Conservation (phyloP, 2,329 filamentous ascomycete species). For the Paecilomyces variotii region DNA sequence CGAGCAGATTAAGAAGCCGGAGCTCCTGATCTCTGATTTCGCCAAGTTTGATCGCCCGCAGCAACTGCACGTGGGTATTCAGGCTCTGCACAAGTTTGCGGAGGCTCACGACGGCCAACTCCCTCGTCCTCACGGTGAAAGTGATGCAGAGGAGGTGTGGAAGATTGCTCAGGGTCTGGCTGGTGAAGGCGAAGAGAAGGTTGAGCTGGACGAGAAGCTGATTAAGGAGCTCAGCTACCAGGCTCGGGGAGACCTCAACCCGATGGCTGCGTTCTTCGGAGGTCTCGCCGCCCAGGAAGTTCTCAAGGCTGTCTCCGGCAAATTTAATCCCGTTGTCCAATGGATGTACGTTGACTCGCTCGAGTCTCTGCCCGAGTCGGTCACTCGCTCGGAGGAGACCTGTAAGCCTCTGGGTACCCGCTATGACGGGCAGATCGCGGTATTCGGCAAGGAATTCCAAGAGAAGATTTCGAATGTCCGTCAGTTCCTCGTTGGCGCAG, state of each 20-base stretch:
- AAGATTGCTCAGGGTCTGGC: slow-evolving; percentile 68
- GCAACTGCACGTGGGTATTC: slow-evolving; percentile 85
- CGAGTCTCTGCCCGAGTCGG: slow-evolving; percentile 78
- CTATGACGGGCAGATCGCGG: slow-evolving; percentile 95
- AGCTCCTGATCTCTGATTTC: slow-evolving; percentile 87
- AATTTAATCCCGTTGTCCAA: slow-evolving; percentile 92
- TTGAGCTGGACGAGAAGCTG: slow-evolving; percentile 86
- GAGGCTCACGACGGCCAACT: slow-evolving; percentile 62
- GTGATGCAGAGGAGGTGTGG: slow-evolving; percentile 71
- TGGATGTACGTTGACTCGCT: slow-evolving; percentile 97
- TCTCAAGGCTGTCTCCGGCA: slow-evolving; percentile 92
- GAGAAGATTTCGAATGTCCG: slow-evolving; percentile 85
- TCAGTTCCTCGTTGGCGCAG: slow-evolving; percentile 90
- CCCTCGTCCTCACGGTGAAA: slow-evolving; percentile 74
- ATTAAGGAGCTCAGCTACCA: slow-evolving; percentile 92
- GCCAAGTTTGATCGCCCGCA: slow-evolving; percentile 94
- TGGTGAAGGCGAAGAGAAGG: slow-evolving; percentile 56
- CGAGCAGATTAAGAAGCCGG: slow-evolving; percentile 72
- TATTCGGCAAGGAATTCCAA: slow-evolving; percentile 89
- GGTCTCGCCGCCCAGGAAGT: slow-evolving; percentile 91
- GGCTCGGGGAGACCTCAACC: slow-evolving; percentile 79
- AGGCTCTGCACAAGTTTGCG: slow-evolving; percentile 81
- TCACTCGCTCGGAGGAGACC: slow-evolving; percentile 69
- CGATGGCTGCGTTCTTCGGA: slow-evolving; percentile 92
- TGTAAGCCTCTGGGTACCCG: slow-evolving; percentile 79